Evolutionary conservation across 768 basidiomycete species (phyloP).

Genomic region (Obba rivulosa): DNA sequence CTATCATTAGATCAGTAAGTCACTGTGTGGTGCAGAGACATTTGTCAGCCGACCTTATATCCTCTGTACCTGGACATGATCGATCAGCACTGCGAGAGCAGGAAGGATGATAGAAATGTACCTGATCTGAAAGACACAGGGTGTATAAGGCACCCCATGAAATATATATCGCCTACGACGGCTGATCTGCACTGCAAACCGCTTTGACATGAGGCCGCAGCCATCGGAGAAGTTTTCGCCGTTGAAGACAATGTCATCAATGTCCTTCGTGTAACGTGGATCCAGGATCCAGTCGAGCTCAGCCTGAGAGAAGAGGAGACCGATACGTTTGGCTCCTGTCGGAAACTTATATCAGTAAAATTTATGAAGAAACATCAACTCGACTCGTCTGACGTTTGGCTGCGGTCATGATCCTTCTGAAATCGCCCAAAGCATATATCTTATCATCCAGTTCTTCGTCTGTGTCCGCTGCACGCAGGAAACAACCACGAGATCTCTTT

Average conservation of each 20-base stretch:
- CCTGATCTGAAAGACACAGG: slow-evolving; percentile 62
- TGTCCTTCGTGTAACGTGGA: slow-evolving; percentile 45
- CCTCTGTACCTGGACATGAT: slow-evolving; percentile 48
- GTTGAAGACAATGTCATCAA: slow-evolving; percentile 50
- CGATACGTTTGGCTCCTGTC: slow-evolving; percentile 64
- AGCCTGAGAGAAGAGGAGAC: slow-evolving; percentile 60
- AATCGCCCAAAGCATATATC: slow-evolving; percentile 56
- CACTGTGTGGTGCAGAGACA: neutral
- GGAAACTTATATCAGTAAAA: neutral
- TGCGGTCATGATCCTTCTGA: slow-evolving; percentile 54
- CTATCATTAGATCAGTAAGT: slow-evolving; percentile 4
- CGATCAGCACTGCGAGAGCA: neutral
- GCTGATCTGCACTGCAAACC: slow-evolving; percentile 47
- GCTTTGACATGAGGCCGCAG: slow-evolving; percentile 56
- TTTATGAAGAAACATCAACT: slow-evolving; percentile 3
- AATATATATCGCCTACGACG: slow-evolving; percentile 51
- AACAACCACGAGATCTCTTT: slow-evolving; percentile 60
- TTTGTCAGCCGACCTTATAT: slow-evolving; percentile 37
- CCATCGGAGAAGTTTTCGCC: slow-evolving; percentile 66
- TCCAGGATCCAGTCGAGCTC: slow-evolving; percentile 52
- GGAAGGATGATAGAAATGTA: slow-evolving; percentile 16
- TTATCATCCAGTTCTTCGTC: slow-evolving; percentile 54
- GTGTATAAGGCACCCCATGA: slow-evolving; percentile 51
- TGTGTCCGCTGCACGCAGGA: slow-evolving; percentile 46
- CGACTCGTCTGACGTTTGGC: slow-evolving; percentile 46